Conservation (phyloP, 345 rosid species). For the Sapria himalayana region DNA sequence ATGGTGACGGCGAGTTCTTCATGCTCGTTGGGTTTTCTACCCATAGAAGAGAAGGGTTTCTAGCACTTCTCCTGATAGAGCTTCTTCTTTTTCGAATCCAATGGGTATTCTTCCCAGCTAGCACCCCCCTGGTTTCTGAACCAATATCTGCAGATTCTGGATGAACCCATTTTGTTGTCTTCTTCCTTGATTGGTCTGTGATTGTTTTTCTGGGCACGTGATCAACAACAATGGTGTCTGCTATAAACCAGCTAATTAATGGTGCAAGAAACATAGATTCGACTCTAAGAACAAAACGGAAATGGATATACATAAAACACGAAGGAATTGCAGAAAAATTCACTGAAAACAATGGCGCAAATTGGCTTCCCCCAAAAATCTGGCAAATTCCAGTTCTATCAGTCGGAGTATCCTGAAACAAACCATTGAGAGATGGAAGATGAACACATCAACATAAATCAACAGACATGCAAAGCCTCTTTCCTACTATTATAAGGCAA, state of each 20-base stretch:
- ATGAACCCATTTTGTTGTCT: no score
- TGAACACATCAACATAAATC: background rate
- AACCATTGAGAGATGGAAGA: background rate
- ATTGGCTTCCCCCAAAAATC: slow-evolving; percentile 22
- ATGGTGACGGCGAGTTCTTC: slow-evolving; percentile 29
- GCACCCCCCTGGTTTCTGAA: slow-evolving; percentile 11
- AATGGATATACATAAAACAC: slow-evolving; percentile 42
- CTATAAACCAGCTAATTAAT: no score
- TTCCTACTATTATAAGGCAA: background rate
- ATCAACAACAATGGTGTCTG: no score
- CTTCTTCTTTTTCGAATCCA: slow-evolving; percentile 63
- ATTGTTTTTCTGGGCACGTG: no score
- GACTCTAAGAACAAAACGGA: slow-evolving; percentile 12
- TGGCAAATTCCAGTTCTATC: slow-evolving; percentile 36
- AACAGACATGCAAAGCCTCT: background rate
- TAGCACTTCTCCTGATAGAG: slow-evolving; percentile 37
- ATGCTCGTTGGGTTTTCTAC: slow-evolving; percentile 30
- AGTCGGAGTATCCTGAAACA: slow-evolving; percentile 30
- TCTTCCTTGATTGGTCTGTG: no score
- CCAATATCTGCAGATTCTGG: no score
- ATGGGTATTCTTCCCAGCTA: slow-evolving; percentile 29
- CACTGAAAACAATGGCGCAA: slow-evolving; percentile 33
- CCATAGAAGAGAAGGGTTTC: slow-evolving; percentile 22
- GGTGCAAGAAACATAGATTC: slow-evolving; percentile 13
- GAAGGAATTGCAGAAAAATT: slow-evolving; percentile 52